Base-by-base conservation (phyloP, 805 yeast genomes). In the Candida coquimbonensis region DNA sequence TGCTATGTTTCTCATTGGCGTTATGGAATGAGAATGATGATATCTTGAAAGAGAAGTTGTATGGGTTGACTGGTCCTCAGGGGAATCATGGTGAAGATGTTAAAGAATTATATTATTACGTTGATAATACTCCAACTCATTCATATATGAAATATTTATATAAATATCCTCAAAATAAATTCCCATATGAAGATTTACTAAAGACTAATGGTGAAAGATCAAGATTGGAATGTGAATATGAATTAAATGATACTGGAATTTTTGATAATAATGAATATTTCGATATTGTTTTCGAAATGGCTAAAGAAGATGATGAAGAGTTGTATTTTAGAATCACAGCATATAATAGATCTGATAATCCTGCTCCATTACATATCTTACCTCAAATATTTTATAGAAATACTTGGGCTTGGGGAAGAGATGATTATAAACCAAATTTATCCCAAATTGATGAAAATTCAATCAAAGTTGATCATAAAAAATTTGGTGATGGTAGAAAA, bases 41-140 rank as follows among this genome's bases (percentile, higher is more conserved):
- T 38, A 77, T 87, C 54, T 72, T 89, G 63, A 89, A 89, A 65
- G 97, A 89, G 61, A 81, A 87, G 52, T 71, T 85, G 50, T 89
- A 82, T 63, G 97, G 97, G 2, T 75, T 88, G 36, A 88, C 96
- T 26, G 95, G 95, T 43, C 88, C 87, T 13, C 90, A 89, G 62
- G 97, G 96, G 12, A 90, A 90, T 63, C 97, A 89, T 63, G 97
- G 97, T 46, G 97, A 89, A 62, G 97, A 89, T 63, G 96, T 87
- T 49, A 89, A 89, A 67, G 95, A 86, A 59, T 64, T 81, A 53
- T 86, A 86, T 62, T 89, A 80, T 61, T 88, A 89, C 59, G 72
- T 89, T 49, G 97, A 89, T 67, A 89, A 87, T 66, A 86, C 95
- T 12, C 97, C 97, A 8, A 77, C 96, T 7, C 96, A 89, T 67